These are phyloP conservation scores for Thalassia testudinum DNA, from an alignment of 116 monocot species.

Conservation along the genomic window DNA sequence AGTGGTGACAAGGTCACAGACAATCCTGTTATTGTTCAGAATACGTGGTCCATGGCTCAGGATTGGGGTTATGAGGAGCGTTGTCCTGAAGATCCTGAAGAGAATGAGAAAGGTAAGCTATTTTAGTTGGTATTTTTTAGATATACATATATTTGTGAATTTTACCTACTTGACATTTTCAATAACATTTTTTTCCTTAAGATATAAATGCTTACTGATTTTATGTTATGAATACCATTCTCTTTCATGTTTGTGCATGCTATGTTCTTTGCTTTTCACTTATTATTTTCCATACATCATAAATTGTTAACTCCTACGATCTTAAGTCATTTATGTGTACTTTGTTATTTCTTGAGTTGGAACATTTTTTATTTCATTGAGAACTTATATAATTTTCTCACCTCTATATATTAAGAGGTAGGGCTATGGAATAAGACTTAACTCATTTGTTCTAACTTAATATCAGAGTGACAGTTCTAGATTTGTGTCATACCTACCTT, in stretches of 20 bases:
- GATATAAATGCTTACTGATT: not conserved
- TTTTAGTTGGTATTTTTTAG: not conserved
- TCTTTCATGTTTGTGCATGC: not conserved
- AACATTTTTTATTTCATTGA: no score
- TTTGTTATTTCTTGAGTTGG: no score
- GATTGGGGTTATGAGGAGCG: conserved; percentile 95
- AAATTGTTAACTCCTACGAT: not conserved
- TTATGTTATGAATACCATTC: not conserved
- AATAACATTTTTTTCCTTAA: no score
- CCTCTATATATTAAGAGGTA: no score
- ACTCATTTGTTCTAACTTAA: no score
- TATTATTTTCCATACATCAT: not conserved
- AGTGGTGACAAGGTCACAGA: conserved; percentile 84
- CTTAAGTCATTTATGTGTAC: no score
- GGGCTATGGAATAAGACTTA: no score
- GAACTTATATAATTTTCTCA: no score
- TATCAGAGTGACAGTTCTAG: no score
- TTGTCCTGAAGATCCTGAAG: conserved; percentile 51
- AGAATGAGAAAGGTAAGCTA: conserved; percentile 30
- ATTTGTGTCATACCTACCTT: no score
- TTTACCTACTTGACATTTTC: not conserved
- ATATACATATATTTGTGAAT: not conserved
- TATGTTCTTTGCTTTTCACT: not conserved
- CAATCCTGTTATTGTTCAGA: conserved; percentile 93
- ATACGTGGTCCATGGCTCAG: conserved; percentile 65